Base-by-base conservation (phyloP, 352 stramenopile genomes). In the Thalassiosira exigua region DNA sequence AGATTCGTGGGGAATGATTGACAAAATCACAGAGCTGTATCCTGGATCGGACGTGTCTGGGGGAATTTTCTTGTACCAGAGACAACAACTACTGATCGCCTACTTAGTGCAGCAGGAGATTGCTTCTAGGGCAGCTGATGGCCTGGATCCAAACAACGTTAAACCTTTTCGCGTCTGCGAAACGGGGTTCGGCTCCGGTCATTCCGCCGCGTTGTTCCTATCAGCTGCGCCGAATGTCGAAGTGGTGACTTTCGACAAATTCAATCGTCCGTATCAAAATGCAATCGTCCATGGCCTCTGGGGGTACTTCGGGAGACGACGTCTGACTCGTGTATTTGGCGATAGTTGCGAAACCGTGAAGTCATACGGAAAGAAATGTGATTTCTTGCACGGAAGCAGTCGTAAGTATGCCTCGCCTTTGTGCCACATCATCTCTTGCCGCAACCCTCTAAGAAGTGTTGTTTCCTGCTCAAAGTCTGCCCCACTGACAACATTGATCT, bases 351-450 rank as follows among this genome's bases (percentile, higher is more conserved):
- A 62, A 21, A 86, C 80, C 32, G 68, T 90, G 19, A 75, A 75
- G 30, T n/a, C 39, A 56, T 71, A 67, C 53, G 17, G 48, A 0
- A 67, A 73, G 42, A 7, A 69, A n/a, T 90, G 80, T 66, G 77
- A 90, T 66, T 73, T 90, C 33, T 27, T 90, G 12, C 84, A 90
- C 68, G 84, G 84, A 39, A 86, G 74, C 29, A 85, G 66, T 21
- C 56, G 60, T 70, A 21, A 70, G 60, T 59, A 32, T 60, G 9
- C 17, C 44, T 53, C 19, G 26, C 17, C 5, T 54, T 4, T 19
- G 11, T 56, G 48, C 48, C 48, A 11, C n/a, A 24, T 7, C 22
- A 26, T 56, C 7, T 46, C 17, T 19, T 19, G 48, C 22, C 7
- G 11, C 22, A 26, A 19, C 5, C 11, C 5, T 26, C 22, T 56